Percentiles rank a stretch among this genome's conserved stretches.
phyloP scores from a whole-genome alignment of 768 basidiomycete genomes.

The Auriscalpium microsporum region DNA sequence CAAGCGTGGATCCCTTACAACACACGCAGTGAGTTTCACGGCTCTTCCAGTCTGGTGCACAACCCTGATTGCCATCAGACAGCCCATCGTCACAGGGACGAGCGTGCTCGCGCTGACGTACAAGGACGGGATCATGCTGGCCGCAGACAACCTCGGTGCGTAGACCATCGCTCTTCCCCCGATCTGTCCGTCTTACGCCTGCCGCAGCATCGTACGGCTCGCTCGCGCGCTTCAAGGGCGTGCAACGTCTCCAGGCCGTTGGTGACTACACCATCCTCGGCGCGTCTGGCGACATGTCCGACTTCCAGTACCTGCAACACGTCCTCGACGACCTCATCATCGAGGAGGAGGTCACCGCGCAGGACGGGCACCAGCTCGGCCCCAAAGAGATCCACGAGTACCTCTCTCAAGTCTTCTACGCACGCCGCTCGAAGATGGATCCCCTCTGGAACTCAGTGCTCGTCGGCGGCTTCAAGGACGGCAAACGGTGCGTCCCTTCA shows the following conservation, averaged over 20 bases:
- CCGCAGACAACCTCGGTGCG: conserved; percentile 93
- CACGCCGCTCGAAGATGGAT: conserved; percentile 76
- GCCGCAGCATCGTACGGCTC: conserved; percentile 87
- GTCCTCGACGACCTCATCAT: conserved; percentile 69
- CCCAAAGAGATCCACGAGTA: conserved; percentile 91
- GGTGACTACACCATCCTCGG: conserved; percentile 83
- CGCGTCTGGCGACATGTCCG: conserved; percentile 94
- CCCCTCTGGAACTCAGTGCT: conserved; percentile 94
- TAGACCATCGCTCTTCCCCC: neutral
- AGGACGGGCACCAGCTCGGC: conserved; percentile 78
- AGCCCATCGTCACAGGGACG: conserved; percentile 96
- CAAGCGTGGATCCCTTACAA: conserved; percentile 58
- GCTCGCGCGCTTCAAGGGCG: conserved; percentile 91
- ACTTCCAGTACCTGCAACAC: conserved; percentile 88
- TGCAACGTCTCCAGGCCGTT: conserved; percentile 80
- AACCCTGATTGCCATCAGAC: conserved; percentile 32
- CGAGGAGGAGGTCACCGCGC: conserved; percentile 63
- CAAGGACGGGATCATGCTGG: conserved; percentile 97
- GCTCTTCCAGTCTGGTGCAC: neutral
- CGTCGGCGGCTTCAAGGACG: conserved; percentile 86
- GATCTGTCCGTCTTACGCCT: neutral
- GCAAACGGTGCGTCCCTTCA: conserved; percentile 49
- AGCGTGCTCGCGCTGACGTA: conserved; percentile 90
- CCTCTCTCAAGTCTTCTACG: conserved; percentile 85
- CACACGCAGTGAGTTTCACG: conserved; percentile 59